Evolutionary conservation across 75 land plant species (phyloP), one percentile per base, ranked within the genome.

Genomic region (Picea sitchensis): DNA sequence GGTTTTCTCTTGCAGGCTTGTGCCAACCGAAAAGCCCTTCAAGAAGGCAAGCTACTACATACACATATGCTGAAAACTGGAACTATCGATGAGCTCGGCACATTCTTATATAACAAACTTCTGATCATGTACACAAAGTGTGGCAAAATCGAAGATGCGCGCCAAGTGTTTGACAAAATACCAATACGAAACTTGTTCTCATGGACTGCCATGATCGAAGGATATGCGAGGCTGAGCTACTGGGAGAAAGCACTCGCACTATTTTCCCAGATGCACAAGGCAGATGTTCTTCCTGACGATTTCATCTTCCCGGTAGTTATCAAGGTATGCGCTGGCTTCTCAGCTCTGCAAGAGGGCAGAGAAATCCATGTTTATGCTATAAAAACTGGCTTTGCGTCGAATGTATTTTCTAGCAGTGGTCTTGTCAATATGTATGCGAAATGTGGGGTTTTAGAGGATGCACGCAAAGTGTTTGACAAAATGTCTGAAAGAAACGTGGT

Each of bases 111-210:
- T 20, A 87, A 88, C 64, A 78, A 90, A 2, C 81, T 92, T 26
- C 84, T 89, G 57, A 88, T 89, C 72, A 86, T 92, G 91, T 92
- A 92, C 80, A 86, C 84, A 81, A 92, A 81, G 26, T 82, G 83
- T 57, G 80, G 86, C 31, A 76, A 79, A 0, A 61, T 92, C 14
- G 75, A 21, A 12, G 89, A 91, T 3, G 96, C 94, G 32, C 89
- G 87, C 72, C 82, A 63, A 54, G 85, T 83, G 54, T 83, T 83
- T 63, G 64, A 83, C 30, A 62, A 73, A 31, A 72, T 83, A 65
- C 76, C 77, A 38, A 58, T 59, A 20, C 83, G 77, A 32, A 68
- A 83, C 61, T 61, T 83, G 17, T 77, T 83, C 18, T n/a, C 82
- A 20, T 83, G 84, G 84, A 83, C 76, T 30, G 65, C 68, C 11